Evolutionary conservation across 2,329 filamentous ascomycete genomes (phyloP), one percentile per base, ranked within the genome.

Genomic region (Periglandula ipomoeae): DNA sequence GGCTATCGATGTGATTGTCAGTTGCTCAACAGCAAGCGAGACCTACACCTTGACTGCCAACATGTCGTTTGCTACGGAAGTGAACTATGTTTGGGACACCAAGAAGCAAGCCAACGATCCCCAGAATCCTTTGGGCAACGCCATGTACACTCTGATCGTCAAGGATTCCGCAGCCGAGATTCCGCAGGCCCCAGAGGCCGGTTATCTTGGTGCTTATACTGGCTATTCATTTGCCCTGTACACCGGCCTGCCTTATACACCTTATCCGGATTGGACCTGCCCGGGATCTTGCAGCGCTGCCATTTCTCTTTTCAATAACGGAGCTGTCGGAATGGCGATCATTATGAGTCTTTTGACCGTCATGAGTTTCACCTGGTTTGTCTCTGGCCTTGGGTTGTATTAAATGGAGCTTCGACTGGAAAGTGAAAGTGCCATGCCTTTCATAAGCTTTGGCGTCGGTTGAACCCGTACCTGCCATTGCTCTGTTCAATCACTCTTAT

Each of bases 341-440:
- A 66, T 69, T 11, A 81, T 82, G 74, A 72, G 73, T 55, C 44
- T 75, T 27, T 60, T 80, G 39, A 82, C 79, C 1, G 66, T 83
- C 4, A 54, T 78, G 26, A 79, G 75, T 59, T 83, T 84, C 55
- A 82, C 79, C 26, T 83, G 79, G 79, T 83, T 83, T 56, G 77
- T 82, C 34, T 69, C 69, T 22, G 78, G 79, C 2, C 59, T 78
- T 10, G 68, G 64, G 8, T 57, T 68, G 32, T 59, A 70, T 41
- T 66, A 52, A 26, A 54, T 13, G 13, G 26, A 42, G 20, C 23
- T 37, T n/a, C 24, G 4, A 10, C 15, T 30, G 5, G n/a, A n/a
- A n/a, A n/a, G 11, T 19, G 20, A 15, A n/a, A 41, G 15, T 5
- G 24, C 7, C 20, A 26, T 39, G n/a, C n/a, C n/a, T 37, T 26